Base-by-base conservation (phyloP, 129 eudicot species). In the Arctium lappa region DNA sequence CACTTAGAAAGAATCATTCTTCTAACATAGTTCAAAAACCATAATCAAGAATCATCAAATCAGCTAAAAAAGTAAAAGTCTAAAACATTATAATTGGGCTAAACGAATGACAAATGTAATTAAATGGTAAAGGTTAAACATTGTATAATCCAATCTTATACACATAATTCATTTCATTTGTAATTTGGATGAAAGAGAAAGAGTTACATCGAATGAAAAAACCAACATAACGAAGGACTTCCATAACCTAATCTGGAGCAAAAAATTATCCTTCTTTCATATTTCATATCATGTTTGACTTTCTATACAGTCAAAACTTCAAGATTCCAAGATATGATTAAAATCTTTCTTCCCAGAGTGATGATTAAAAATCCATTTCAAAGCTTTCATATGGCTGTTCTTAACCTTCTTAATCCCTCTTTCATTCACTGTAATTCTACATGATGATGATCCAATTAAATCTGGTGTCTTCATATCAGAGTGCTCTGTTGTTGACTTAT, bases 311-410 rank as follows among this genome's bases (percentile, higher is more conserved):
- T 78, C 86, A 84, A 82, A 83, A 53, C 30, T 69, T 88, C 81
- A 88, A 77, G 86, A 72, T 69, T 84, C 82, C 40, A 85, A 82
- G 10, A 76, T 80, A 32, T 74, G 83, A 39, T 83, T 72, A 71
- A 81, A 30, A 74, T 89, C 90, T 80, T 88, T 89, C 85, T 90
- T 85, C 74, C 81, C 56, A 73, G 83, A 62, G 73, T 90, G 79
- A 82, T 89, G 90, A 73, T 86, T 90, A 65, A 88, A 89, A 38
- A 87, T 87, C 97, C 97, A 92, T 63, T 85, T 92, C 96, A 95
- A 92, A 5, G 85, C 92, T 89, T 92, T 94, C 74, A 48, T 46
- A 69, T 80, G 85, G 30, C 89, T 84, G 69, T 75, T 91, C 76
- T 88, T 79, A 75, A 89, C 89, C 72, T 87, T 89, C 73, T 88